Conservation (phyloP, 1,284 basidiomycete genomes). For the Grifola frondosa region DNA sequence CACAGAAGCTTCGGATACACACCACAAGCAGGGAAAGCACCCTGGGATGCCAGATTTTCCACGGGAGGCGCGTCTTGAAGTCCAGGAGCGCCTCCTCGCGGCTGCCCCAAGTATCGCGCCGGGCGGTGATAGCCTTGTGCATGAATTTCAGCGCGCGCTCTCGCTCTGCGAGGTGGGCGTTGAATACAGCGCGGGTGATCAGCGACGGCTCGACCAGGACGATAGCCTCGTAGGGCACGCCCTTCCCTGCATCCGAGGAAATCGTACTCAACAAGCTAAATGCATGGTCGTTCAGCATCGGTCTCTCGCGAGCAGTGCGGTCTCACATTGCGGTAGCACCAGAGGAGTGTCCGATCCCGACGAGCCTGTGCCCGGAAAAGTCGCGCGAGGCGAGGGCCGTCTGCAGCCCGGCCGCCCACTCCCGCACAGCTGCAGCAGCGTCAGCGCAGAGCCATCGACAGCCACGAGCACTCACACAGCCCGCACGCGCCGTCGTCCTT, state of each 20-base stretch:
- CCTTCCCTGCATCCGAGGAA: constrained; percentile 2
- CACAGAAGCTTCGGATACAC: neutral
- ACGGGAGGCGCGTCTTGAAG: constrained; percentile 18
- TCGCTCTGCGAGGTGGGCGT: constrained; percentile 9
- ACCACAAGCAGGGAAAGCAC: constrained; percentile 16
- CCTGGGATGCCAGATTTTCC: constrained; percentile 17
- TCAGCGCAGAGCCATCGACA: neutral
- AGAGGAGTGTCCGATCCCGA: constrained; percentile 9
- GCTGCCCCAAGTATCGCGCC: constrained; percentile 14
- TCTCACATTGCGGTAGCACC: constrained; percentile 5
- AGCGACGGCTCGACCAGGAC: constrained; percentile 18
- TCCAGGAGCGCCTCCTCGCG: constrained; percentile 13
- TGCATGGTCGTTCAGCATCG: no score
- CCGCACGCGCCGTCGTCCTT: neutral
- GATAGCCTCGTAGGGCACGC: constrained; percentile 8
- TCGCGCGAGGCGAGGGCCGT: constrained; percentile 2
- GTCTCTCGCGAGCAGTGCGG: no score
- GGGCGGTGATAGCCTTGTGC: constrained; percentile 9
- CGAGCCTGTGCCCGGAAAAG: constrained; percentile 4
- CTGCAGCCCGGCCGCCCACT: constrained; percentile 7
- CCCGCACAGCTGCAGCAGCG: constrained; percentile 1
- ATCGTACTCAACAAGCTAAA: no score
- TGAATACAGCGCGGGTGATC: constrained; percentile 11
- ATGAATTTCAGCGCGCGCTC: constrained; percentile 8
- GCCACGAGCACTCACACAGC: neutral